These are phyloP conservation scores for Penicillium sp. DNA, from an alignment of 2,329 filamentous ascomycete species.

Conservation along the genomic window DNA sequence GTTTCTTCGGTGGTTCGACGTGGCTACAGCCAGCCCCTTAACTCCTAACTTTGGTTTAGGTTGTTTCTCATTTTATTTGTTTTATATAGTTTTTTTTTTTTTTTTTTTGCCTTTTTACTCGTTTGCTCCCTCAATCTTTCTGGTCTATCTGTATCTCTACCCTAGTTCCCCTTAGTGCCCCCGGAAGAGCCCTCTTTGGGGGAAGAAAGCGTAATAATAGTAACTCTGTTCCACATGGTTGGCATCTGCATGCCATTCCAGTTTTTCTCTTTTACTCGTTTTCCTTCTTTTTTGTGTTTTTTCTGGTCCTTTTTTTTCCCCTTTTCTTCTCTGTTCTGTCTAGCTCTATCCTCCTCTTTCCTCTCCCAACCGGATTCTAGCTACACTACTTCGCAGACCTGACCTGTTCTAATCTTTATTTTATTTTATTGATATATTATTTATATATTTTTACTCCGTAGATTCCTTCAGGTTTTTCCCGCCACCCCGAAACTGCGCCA, in stretches of 20 bases:
- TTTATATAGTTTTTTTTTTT: background rate
- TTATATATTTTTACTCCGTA: background rate
- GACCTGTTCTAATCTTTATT: background rate
- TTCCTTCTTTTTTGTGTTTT: constrained; percentile 3
- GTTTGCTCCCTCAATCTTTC: background rate
- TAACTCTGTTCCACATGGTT: constrained; percentile 31
- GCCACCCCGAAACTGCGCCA: constrained; percentile 23
- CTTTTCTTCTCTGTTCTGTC: constrained; percentile 12
- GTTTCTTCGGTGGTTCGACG: constrained; percentile 1
- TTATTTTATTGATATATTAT: background rate
- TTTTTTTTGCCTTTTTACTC: no score
- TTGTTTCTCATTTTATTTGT: no score
- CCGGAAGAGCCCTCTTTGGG: background rate
- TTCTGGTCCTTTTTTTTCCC: background rate
- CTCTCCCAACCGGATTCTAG: background rate
- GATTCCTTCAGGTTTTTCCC: constrained; percentile 1
- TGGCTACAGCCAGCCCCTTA: constrained; percentile 9
- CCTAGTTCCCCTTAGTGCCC: constrained; percentile 4
- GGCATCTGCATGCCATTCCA: constrained; percentile 31
- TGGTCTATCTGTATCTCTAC: background rate
- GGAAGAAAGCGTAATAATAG: constrained; percentile 15
- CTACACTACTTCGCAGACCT: constrained; percentile 7
- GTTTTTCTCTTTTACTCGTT: background rate
- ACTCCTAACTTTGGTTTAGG: background rate
- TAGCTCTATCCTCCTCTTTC: constrained; percentile 5